Evolutionary conservation across 140 eudicot species (phyloP).

Genomic region (Cichorium intybus): DNA sequence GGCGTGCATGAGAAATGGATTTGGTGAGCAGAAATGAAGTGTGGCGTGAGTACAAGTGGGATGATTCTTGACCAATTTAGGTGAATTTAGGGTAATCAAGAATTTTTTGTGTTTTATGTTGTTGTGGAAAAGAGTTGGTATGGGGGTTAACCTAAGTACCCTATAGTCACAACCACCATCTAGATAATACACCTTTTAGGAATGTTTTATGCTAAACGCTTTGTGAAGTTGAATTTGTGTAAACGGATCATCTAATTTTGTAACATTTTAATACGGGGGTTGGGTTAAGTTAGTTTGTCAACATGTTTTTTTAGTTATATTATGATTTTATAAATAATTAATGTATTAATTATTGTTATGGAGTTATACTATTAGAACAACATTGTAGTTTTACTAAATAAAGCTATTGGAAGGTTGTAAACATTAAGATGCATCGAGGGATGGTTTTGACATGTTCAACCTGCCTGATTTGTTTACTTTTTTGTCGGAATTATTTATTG

Average conservation of each 20-base stretch:
- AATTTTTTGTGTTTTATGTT: conserved; percentile 4
- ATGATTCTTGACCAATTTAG: conserved; percentile 21
- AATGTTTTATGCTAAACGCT: conserved; percentile 9
- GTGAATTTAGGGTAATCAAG: conserved; percentile 33
- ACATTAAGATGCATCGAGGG: neutral
- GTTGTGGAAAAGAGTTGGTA: conserved; percentile 26
- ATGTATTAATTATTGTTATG: neutral
- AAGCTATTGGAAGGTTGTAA: neutral
- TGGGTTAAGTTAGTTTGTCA: no score
- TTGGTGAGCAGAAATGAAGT: conserved; percentile 82
- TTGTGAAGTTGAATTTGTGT: no score
- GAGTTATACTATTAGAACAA: neutral
- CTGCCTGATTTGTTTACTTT: no score
- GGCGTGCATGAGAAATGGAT: conserved; percentile 63
- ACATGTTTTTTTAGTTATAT: neutral
- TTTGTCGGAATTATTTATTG: no score
- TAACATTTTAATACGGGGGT: no score
- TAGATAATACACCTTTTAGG: neutral
- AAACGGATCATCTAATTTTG: no score
- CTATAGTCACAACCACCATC: conserved; percentile 27
- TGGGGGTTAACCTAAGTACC: conserved; percentile 41
- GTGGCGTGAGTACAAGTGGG: conserved; percentile 19
- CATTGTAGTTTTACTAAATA: no score
- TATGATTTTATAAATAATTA: no score
- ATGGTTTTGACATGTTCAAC: no score